phyloP scores from a whole-genome alignment of 805 yeast species.

The Cyberlindnera mycetangii region DNA sequence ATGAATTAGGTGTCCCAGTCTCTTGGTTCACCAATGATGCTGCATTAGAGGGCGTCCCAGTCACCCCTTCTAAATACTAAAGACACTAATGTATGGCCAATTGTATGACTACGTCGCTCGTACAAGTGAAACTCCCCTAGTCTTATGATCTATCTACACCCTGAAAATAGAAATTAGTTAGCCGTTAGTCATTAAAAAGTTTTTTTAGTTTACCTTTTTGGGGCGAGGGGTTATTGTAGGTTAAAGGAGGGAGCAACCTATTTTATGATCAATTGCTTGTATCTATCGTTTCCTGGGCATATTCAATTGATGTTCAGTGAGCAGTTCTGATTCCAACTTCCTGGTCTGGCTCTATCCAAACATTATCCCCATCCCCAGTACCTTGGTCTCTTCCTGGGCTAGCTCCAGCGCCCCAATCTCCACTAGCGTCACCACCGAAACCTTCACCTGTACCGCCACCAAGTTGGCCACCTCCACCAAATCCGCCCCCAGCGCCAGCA shows the following conservation, averaged over 20 bases:
- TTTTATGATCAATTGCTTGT: background rate
- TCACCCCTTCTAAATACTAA: slow-evolving; percentile 25
- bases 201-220: no score
- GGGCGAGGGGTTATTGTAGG: no score
- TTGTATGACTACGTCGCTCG: background rate
- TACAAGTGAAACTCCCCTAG: background rate
- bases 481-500: background rate
- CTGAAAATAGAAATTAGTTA: background rate
- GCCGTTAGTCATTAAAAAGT: background rate
- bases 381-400: slow-evolving; percentile 1
- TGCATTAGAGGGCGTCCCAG: slow-evolving; percentile 64
- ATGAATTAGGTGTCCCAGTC: slow-evolving; percentile 53
- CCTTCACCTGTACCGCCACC: background rate
- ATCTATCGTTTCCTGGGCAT: background rate
- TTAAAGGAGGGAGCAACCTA: no score
- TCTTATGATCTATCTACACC: background rate
- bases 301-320: background rate
- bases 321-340: background rate
- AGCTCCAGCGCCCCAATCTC: background rate
- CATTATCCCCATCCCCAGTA: background rate
- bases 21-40: slow-evolving; percentile 81
- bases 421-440: background rate
- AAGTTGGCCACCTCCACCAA: background rate
- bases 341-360: slow-evolving; percentile 1
- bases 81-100: background rate